Evolutionary conservation across 1,139 yeast species (phyloP), one percentile per base, ranked within the genome.

Genomic region (Yamadazyma atlantica): DNA sequence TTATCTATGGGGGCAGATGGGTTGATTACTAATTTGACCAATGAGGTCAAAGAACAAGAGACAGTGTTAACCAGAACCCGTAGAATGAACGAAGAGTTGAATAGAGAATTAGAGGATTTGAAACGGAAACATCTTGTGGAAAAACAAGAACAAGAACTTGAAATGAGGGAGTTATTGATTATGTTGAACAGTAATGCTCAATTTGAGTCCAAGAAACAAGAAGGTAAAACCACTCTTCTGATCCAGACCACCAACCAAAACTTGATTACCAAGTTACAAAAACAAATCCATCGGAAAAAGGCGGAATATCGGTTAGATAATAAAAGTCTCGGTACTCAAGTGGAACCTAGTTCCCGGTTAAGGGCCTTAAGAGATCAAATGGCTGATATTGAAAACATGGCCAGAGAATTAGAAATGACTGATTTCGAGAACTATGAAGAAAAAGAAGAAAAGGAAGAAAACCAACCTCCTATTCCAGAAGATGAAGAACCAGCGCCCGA

Each of bases 1-100:
- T 68, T 90, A 30, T 76, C 85, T 17, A 67, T 85, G 55, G 96
- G 96, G 1, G 85, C 95, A 1, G 85, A 86, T 46, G 97, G 96
- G 1, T 67, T 87, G 47, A 81, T 89, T 23, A 78, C 84, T n/a
- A 78, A 75, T 48, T 62, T 92, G 37, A 75, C 80, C 13, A 74
- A 73, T 44, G 95, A 89, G 50, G 60, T 88, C 15, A 73, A 73
- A 32, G 96, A 90, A 54, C 85, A 85, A 49, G 88, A 82, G 44
- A 69, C 77, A 33, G 80, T 88, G 28, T 60, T 90, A 31, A 60
- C 69, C 14, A 74, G 88, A 39, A 84, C 87, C 37, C 71, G 92
- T 48, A 71, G 86, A 40, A 70, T 82, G 40, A 82, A 83, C 40
- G 82, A 80, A 32, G 82, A 78, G 33, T 64, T 87, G 35, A 73